phyloP scores from a whole-genome alignment of 106 monocot genomes.

The Allium sativum region DNA sequence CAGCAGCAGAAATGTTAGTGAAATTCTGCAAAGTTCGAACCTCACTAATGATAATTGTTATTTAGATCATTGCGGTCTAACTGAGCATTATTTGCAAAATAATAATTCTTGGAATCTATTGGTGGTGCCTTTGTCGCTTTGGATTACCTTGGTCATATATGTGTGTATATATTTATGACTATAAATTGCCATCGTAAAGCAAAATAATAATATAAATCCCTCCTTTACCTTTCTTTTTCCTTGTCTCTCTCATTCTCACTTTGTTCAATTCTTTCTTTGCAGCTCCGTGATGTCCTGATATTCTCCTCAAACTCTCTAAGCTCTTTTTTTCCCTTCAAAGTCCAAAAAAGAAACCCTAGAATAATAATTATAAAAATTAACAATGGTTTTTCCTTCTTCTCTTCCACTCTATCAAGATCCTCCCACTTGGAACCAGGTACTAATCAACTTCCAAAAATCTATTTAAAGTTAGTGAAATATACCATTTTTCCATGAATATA shows the following conservation, averaged over 20 bases:
- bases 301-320: conserved; percentile 32
- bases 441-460: neutral
- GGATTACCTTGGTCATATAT: too few relatives aligned
- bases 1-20: neutral
- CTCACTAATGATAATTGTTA: neutral
- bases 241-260: neutral
- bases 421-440: conserved; percentile 66
- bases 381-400: conserved; percentile 56
- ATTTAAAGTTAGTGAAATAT: neutral
- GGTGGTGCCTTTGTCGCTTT: too few relatives aligned
- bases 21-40: neutral
- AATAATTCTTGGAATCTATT: too few relatives aligned
- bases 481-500: conserved; percentile 18
- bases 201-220: conserved; percentile 12
- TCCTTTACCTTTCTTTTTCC: neutral
- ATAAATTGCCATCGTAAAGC: conserved; percentile 1
- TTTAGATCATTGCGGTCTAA: too few relatives aligned
- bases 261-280: neutral
- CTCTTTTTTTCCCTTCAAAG: conserved; percentile 11
- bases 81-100: too few relatives aligned
- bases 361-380: neutral
- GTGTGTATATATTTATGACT: too few relatives aligned
- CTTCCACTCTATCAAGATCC: conserved; percentile 39
- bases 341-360: conserved; percentile 10
- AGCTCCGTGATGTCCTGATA: conserved; percentile 10